Base-by-base conservation (phyloP, 1,284 basidiomycete genomes). In the Trichosporon sp. region DNA sequence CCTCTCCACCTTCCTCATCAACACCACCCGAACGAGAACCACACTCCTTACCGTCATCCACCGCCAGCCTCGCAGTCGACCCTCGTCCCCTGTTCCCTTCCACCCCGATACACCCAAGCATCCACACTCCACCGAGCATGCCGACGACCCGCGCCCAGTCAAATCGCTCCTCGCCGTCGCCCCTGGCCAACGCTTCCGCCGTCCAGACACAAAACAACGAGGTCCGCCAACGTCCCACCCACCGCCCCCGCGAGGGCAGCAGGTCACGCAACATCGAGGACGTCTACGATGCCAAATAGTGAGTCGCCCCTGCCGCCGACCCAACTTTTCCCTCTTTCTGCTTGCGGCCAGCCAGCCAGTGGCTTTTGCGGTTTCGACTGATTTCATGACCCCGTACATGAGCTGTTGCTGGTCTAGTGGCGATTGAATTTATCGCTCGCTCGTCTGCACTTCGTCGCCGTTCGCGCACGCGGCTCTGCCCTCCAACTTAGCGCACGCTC, bases 211-310 rank as follows among this genome's bases (percentile, higher is more conserved):
- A 68, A 58, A 70, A 70, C 66, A 67, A 69, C 27, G 53, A 21
- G 21, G 44, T n/a, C 31, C 70, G 70, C 66, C 70, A 72, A 58
- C 67, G 72, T 15, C 56, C 56, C 18, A 32, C 56, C 27, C 56
- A 60, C 23, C 56, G 56, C 15, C 75, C 72, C 8, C 73, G 80
- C 42, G 73, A 78, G 32, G 77, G 75, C 3, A 80, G 78, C 66
- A 69, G 79, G 67, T 76, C 73, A 12, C 70, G 81, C 29, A 74
- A 70, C 25, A 69, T 75, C 23, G 81, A 81, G 13, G 81, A 82
- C 34, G 78, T 81, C n/a, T 81, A 76, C 65, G 81, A 83, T 75
- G 76, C 82, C 5, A 81, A 83, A 70, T 83, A 81, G 82, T 83
- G 68, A 77, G 81, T 80, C 1, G 32, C 3, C 11, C 21, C 9